Evolutionary conservation across 129 eudicot species (phyloP).

Genomic region (Flaveria linearis): DNA sequence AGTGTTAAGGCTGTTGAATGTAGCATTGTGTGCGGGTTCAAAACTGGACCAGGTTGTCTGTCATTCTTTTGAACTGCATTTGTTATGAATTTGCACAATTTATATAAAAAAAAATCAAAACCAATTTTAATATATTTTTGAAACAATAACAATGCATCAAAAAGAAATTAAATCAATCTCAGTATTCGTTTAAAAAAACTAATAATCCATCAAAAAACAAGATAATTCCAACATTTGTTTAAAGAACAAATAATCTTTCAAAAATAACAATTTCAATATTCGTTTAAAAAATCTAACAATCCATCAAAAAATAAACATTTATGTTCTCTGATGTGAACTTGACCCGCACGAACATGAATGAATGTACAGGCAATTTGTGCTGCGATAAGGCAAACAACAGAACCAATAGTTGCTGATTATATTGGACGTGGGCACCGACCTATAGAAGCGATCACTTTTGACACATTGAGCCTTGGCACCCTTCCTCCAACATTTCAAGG

Average conservation of each 20-base stretch:
- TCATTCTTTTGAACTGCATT: no score
- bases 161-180: no score
- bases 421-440: slow-evolving; percentile 58
- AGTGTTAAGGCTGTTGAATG: neutral
- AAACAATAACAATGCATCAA: no score
- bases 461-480: slow-evolving; percentile 70
- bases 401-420: slow-evolving; percentile 77
- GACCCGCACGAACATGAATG: neutral
- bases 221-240: neutral
- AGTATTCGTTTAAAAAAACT: no score
- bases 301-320: neutral
- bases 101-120: no score
- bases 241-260: neutral
- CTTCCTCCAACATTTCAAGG: slow-evolving; percentile 90
- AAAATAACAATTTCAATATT: no score
- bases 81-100: no score
- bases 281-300: neutral
- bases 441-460: slow-evolving; percentile 70
- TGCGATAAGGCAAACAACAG: slow-evolving; percentile 50
- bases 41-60: no score
- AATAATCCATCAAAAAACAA: no score
- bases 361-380: slow-evolving; percentile 61
- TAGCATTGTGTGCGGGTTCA: neutral
- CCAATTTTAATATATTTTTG: no score
- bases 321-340: neutral